phyloP scores from a whole-genome alignment of 140 eudicot genomes.

The Erigeron philadelphicus region DNA sequence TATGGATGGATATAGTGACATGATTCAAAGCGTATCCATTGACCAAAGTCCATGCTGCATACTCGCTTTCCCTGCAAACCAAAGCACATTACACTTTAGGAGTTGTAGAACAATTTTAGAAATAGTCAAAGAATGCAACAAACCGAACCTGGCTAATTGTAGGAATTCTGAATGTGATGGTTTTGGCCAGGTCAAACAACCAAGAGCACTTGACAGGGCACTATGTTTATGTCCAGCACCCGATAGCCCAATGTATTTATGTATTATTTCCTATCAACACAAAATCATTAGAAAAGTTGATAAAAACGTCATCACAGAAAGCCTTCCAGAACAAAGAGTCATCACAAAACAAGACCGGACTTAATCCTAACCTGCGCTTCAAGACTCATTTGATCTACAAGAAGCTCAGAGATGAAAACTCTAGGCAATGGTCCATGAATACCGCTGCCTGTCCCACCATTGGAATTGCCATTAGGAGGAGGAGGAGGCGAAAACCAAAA shows the following conservation, averaged over 20 bases:
- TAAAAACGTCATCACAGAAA: background rate
- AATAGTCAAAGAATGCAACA: background rate
- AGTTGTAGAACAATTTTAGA: no score
- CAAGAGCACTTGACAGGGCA: conserved; percentile 77
- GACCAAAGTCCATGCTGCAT: conserved; percentile 98
- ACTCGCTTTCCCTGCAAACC: conserved; percentile 75
- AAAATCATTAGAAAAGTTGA: background rate
- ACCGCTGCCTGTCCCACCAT: conserved; percentile 37
- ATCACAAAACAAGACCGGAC: background rate
- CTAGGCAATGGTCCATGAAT: conserved; percentile 85
- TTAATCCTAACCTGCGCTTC: conserved; percentile 63
- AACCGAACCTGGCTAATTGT: conserved; percentile 61
- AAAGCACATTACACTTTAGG: background rate
- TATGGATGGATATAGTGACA: conserved; percentile 76
- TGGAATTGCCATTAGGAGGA: conserved; percentile 31
- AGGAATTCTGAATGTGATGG: conserved; percentile 70
- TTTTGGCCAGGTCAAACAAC: conserved; percentile 76
- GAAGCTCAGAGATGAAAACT: conserved; percentile 87
- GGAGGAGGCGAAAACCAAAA: conserved; percentile 88
- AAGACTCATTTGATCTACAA: conserved; percentile 71
- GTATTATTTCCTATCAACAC: conserved; percentile 54
- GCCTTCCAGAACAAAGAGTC: background rate
- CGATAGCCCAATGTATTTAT: conserved; percentile 57
- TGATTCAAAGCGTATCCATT: conserved; percentile 88
- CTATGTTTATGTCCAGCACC: conserved; percentile 54